Conservation (phyloP, 1,284 basidiomycete genomes). For the Phaffia rhodozyma region DNA sequence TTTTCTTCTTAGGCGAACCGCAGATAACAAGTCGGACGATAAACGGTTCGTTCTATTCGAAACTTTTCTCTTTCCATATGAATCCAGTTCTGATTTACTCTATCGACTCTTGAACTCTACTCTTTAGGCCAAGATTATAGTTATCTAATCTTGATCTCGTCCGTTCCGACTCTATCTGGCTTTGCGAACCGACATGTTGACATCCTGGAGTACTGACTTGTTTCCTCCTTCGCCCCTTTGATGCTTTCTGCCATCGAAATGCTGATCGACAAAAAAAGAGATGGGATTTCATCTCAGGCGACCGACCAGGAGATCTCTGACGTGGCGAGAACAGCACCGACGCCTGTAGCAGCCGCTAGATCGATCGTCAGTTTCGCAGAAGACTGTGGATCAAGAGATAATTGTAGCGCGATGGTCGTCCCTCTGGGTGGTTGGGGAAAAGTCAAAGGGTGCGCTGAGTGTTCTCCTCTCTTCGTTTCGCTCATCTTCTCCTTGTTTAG, state of each 20-base stretch:
- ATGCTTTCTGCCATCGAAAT: too few relatives aligned
- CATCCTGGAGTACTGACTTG: too few relatives aligned
- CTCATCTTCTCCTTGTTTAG: too few relatives aligned
- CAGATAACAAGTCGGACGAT: conserved; percentile 73
- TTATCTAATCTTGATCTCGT: conserved; percentile 63
- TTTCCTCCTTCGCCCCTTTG: too few relatives aligned
- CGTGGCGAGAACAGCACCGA: conserved; percentile 57
- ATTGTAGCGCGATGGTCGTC: conserved; percentile 82
- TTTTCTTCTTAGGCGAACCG: conserved; percentile 57
- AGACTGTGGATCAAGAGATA: conserved; percentile 81
- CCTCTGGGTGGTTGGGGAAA: conserved; percentile 87
- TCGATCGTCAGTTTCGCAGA: conserved; percentile 78
- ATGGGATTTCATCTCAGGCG: conserved; percentile 80
- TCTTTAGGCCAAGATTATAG: conserved; percentile 59
- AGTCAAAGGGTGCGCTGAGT: conserved; percentile 39
- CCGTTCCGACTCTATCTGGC: background rate
- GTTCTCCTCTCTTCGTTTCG: too few relatives aligned
- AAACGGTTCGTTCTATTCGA: conserved; percentile 43
- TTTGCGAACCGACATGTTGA: too few relatives aligned
- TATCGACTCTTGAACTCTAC: background rate
- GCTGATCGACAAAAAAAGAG: conserved; percentile 28
- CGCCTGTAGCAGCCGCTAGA: conserved; percentile 69
- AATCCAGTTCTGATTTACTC: conserved; percentile 3
- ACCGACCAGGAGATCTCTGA: conserved; percentile 93
- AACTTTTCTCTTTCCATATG: background rate